Evolutionary conservation across 306 rosid genomes (phyloP), one percentile per base, ranked within the genome.

Genomic region (Gleditsia sinensis): DNA sequence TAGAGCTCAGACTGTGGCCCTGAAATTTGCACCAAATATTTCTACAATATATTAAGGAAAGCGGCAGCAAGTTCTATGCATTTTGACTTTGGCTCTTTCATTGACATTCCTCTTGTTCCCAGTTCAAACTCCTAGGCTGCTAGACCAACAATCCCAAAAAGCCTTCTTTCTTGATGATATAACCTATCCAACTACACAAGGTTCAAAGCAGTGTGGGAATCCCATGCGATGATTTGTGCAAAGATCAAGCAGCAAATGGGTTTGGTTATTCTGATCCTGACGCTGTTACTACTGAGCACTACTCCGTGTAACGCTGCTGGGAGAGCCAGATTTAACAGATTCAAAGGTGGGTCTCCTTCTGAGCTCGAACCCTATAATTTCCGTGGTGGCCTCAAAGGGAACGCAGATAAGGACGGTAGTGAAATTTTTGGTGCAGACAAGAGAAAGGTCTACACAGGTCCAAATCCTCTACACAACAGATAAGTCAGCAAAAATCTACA

Each of bases 401-500:
- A 63, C 43, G 67, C 66, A 54, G 55, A 62, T 67, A 66, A 72
- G 19, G 69, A 59, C 42, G 72, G 21, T 27, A 78, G 68, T 37
- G 72, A 68, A 67, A 57, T 77, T 66, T 80, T 84, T 76, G 85
- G 68, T 23, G 84, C 75, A 58, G 85, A 84, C 10, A 82, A 81
- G 86, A 87, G 91, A 60, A 82, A 83, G 68, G 81, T 87, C 80
- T 79, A 82, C 69, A 87, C 91, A 21, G 91, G 91, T 50, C 91
- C 91, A 46, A 87, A 87, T 58, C 91, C 91, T 73, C 83, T 87
- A n/a, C 91, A 87, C 39, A 87, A 87, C 81, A 84, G 89, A 87
- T 84, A 78, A 82, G 82, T 82, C 72, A 45, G 59, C 23, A 19
- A 23, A 61, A 3, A 45, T 16, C 6, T 13, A n/a, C 49, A 3